Evolutionary conservation across 306 rosid genomes (phyloP).

Genomic region (Trichosanthes truncata): DNA sequence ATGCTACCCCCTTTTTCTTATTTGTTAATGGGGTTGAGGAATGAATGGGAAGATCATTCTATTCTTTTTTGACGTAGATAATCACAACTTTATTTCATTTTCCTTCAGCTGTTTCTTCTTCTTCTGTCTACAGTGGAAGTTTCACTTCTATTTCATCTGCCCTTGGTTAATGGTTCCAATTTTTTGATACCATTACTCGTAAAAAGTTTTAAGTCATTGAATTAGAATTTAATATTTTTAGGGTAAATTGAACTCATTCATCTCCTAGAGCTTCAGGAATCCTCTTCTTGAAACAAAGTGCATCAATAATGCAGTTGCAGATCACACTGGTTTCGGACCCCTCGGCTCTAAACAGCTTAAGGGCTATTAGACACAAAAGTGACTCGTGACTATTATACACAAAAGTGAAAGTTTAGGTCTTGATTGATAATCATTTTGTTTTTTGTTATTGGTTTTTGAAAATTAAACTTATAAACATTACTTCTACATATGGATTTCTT

Average conservation of each 20-base stretch:
- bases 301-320: constrained; percentile 56
- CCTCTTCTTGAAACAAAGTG: constrained; percentile 57
- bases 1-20: constrained; percentile 9
- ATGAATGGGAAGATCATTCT: neutral
- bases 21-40: neutral
- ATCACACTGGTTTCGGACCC: constrained; percentile 47
- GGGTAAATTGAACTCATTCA: constrained; percentile 19
- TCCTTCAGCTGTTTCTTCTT: neutral
- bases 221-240: neutral
- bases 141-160: neutral
- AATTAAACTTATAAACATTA: no score
- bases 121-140: neutral
- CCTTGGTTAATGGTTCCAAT: neutral
- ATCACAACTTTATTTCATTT: neutral
- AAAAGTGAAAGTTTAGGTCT: no score
- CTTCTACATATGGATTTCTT: no score
- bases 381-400: no score
- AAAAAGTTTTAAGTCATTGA: neutral
- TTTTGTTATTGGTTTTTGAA: no score
- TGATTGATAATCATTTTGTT: no score
- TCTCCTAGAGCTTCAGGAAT: constrained; percentile 3
- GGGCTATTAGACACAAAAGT: constrained; percentile 5
- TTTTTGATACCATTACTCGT: neutral
- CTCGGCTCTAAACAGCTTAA: constrained; percentile 43
- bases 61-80: neutral